These are phyloP conservation scores for Syncephalastrum sp. DNA, from an alignment of 371 early-diverging fungal species.

Conservation along the genomic window DNA sequence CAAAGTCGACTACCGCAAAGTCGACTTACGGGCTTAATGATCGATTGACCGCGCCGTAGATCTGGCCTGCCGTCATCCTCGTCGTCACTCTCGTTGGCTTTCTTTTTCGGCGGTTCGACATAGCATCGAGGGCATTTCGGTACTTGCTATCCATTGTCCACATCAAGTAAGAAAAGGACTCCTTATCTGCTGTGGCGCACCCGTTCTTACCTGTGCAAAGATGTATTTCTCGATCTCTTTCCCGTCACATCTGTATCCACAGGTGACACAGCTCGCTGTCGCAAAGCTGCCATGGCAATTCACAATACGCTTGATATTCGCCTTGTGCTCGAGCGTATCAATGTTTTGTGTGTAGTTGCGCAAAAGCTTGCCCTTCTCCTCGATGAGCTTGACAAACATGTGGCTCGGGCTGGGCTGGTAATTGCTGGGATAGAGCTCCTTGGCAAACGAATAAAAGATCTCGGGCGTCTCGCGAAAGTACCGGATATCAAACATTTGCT, in stretches of 20 bases:
- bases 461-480: slow-evolving; percentile 84
- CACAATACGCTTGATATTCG: slow-evolving; percentile 82
- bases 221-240: slow-evolving; percentile 78
- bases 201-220: slow-evolving; percentile 47
- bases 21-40: slow-evolving; percentile 48
- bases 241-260: slow-evolving; percentile 76
- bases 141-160: slow-evolving; percentile 18
- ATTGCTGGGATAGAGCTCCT: slow-evolving; percentile 87
- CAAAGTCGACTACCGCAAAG: background rate
- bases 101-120: background rate
- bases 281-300: slow-evolving; percentile 95
- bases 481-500: slow-evolving; percentile 91
- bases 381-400: slow-evolving; percentile 85
- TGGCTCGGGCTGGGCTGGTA: slow-evolving; percentile 93
- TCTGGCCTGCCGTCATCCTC: slow-evolving; percentile 26
- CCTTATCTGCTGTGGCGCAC: no score
- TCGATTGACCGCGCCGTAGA: slow-evolving; percentile 24
- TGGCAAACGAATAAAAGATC: slow-evolving; percentile 93
- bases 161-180: background rate
- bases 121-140: slow-evolving; percentile 50
- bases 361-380: slow-evolving; percentile 78
- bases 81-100: slow-evolving; percentile 14
- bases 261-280: slow-evolving; percentile 87
- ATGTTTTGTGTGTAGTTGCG: slow-evolving; percentile 99
- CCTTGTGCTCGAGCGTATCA: slow-evolving; percentile 93